Percentiles rank a stretch among this genome's conserved stretches.
phyloP scores from a whole-genome alignment of 495 filamentous ascomycete genomes.

The Aeminium ludgeri region DNA sequence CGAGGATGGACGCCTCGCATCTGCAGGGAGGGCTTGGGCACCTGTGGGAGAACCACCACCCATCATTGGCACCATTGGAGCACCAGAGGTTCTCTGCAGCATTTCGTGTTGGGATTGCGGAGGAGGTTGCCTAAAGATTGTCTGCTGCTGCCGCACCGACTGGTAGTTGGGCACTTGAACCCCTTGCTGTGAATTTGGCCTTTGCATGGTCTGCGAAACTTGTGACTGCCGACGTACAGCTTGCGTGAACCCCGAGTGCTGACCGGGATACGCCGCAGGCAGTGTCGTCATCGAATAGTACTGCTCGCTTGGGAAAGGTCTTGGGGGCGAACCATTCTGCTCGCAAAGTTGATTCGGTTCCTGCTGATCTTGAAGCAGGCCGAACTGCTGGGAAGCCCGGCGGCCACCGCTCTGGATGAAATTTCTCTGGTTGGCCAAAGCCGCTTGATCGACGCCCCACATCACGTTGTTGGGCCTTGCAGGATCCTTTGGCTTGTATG shows the following conservation, averaged over 20 bases:
- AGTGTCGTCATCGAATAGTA: conserved; percentile 14
- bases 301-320: conserved; percentile 12
- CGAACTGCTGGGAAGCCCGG: conserved; percentile 4
- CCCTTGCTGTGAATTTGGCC: neutral
- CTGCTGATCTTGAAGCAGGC: neutral
- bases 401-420: conserved; percentile 6
- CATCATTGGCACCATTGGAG: conserved; percentile 16
- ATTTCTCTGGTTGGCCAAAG: conserved; percentile 12
- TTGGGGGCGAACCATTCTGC: neutral
- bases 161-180: conserved; percentile 8
- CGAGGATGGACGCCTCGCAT: conserved; percentile 6
- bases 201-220: conserved; percentile 3
- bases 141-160: conserved; percentile 6
- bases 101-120: conserved; percentile 3
- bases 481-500: conserved; percentile 24
- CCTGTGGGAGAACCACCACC: neutral
- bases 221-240: conserved; percentile 7
- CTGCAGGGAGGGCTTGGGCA: too few species aligned
- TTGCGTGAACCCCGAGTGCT: conserved; percentile 11
- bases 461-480: conserved; percentile 2
- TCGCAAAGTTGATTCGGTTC: neutral
- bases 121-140: conserved; percentile 3
- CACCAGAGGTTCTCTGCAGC: conserved; percentile 1
- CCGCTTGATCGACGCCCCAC: conserved; percentile 10
- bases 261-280: conserved; percentile 11